Evolutionary conservation across 2,329 filamentous ascomycete species (phyloP).

Genomic region (Graphilbum fragrans): DNA sequence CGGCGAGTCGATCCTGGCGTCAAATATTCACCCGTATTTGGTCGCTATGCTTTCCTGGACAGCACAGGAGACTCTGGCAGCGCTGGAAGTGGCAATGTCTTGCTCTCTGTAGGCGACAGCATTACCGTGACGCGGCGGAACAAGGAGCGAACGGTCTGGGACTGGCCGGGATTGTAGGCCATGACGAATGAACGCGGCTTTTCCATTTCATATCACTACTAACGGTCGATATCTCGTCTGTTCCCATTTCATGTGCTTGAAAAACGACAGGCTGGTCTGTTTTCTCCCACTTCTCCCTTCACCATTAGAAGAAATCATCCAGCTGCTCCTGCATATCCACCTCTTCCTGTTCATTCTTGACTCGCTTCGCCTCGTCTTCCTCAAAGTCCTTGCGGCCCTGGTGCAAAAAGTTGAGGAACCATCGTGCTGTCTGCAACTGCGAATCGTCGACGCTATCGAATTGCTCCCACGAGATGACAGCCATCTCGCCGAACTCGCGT

Average conservation of each 20-base stretch:
- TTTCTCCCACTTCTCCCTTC: not conserved
- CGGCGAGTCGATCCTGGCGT: conserved; percentile 57
- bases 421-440: conserved; percentile 5
- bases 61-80: not conserved
- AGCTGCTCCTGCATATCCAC: conserved; percentile 1
- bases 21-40: conserved; percentile 60
- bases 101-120: conserved; percentile 42
- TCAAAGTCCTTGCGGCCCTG: conserved; percentile 12
- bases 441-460: conserved; percentile 9
- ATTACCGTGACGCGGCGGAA: conserved; percentile 38
- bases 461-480: conserved; percentile 6
- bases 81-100: conserved; percentile 13
- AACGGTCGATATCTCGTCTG: not conserved
- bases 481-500: conserved; percentile 1
- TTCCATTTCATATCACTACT: not conserved
- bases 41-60: conserved; percentile 54
- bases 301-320: conserved; percentile 1
- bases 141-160: conserved; percentile 38
- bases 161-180: conserved; percentile 27
- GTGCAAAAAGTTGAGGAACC: conserved; percentile 5
- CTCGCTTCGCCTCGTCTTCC: not conserved
- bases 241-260: not conserved
- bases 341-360: not conserved
- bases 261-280: too few relatives aligned
- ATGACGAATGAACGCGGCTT: not conserved